Evolutionary conservation across 768 basidiomycete species (phyloP), one percentile per base, ranked within the genome.

Genomic region (Tylopilus sp.): DNA sequence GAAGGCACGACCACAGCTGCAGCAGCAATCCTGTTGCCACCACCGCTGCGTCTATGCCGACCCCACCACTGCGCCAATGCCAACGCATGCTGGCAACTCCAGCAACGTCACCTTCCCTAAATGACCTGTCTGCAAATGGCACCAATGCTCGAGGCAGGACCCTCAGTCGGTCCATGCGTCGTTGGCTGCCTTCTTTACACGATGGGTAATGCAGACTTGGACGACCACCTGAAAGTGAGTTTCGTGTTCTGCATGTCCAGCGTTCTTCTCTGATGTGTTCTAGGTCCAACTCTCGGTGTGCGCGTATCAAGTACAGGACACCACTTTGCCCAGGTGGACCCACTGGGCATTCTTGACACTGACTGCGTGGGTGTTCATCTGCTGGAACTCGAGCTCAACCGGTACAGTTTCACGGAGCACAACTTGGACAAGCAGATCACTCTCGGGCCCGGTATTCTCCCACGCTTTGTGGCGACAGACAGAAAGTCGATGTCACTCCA

Each of bases 231-330:
- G 52, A 99, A 97, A 81, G 96, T 93, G 51, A 49, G 75, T 54
- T 9, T 16, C 26, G 3, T 19, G 10, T 31, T 52, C 21, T 33
- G 47, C 14, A 31, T 61, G 41, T 38, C 46, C 9, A 7, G n/a
- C 13, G 30, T 31, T 28, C 21, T 17, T 48, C 45, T 25, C 40
- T 51, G 6, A 56, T 29, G 28, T 25, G 25, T 25, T 59, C 21
- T 66, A 98, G 96, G 87, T 93, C 17, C 97, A 99, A 89, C 81
- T 98, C 26, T 86, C 98, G 52, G 93, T 98, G 48, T 88, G 97
- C 52, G 97, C 97, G 4, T 99, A 97, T 74, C 97, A 99, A 84
- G 97, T 99, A 17, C 90, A 95, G 54, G 97, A 16, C 97, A 99
- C 65, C 94, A 98, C 63, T 79, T 94, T 53, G 97, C 96, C 31